Base-by-base conservation (phyloP, 1,284 basidiomycete species). In the Peniophora sp. region DNA sequence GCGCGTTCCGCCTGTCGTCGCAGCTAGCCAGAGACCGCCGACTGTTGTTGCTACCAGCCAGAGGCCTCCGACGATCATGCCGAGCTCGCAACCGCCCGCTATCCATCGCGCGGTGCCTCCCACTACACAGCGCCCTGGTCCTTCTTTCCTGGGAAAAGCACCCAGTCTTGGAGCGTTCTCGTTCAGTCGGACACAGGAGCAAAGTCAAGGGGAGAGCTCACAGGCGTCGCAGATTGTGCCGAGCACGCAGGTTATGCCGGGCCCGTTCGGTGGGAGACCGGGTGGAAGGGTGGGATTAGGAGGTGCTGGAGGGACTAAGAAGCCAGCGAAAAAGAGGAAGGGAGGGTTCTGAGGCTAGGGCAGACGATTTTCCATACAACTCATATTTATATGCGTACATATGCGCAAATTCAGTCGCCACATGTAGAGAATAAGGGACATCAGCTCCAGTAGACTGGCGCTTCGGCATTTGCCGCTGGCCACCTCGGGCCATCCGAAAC, bases 161-260 rank as follows among this genome's bases (percentile, higher is more conserved):
- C 9, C 23, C 38, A 39, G 46, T 16, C 5, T 41, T 5, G 38
- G 36, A 38, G 34, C 6, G 20, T n/a, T 45, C 23, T 45, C 44
- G 20, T 9, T 45, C 23, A 20, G 12, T 6, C 38, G n/a, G 38
- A 20, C 38, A 8, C 38, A n/a, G 38, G 38, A 20, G 38, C 16
- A 5, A 5, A 41, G 19, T n/a, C 38, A 41, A 32, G 12, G n/a
- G 34, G 34, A 36, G 34, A 10, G 10, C 10, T 36, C 44, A 45
- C 44, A 3, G 23, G 16, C 44, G 5, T 20, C 16, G 44, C 23
- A 74, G 16, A 54, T 66, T 11, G 66, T 79, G 65, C 62, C 72
- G 32, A 87, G 76, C 55, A 90, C 86, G 0, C 89, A 92, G 62
- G 65, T 83, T 2, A 63, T 89, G 8, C 79, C 88, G 2, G 89